Conservation (phyloP, 2,329 filamentous ascomycete genomes). For the Zymoseptoria tritici region DNA sequence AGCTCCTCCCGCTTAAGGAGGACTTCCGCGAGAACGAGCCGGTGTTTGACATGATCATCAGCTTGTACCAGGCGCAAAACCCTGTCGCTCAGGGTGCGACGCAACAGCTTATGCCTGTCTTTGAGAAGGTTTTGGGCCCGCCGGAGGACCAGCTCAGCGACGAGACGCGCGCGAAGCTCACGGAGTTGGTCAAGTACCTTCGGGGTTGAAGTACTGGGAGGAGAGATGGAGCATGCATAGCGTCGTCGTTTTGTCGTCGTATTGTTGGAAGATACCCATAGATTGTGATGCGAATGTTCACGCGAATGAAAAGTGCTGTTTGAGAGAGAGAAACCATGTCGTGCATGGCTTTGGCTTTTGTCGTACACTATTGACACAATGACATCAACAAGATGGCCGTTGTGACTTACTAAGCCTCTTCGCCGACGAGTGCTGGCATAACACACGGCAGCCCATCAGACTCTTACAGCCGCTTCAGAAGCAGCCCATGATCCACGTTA, state of each 20-base stretch:
- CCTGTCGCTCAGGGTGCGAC: conserved; percentile 63
- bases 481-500: too few species aligned
- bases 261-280: neutral
- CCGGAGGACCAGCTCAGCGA: conserved; percentile 70
- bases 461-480: too few species aligned
- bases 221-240: neutral
- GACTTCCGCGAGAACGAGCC: conserved; percentile 96
- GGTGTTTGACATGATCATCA: conserved; percentile 81
- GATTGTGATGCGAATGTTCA: neutral
- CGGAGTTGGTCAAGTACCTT: conserved; percentile 51
- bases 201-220: conserved; percentile 9
- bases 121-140: conserved; percentile 63
- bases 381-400: too few species aligned
- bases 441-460: too few species aligned
- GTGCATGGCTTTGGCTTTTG: neutral
- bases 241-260: neutral
- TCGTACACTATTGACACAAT: neutral
- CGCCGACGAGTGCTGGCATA: too few species aligned
- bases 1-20: conserved; percentile 77
- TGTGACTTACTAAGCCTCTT: too few species aligned
- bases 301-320: neutral
- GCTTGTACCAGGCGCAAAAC: conserved; percentile 69
- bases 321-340: neutral
- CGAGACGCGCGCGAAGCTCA: conserved; percentile 60
- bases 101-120: conserved; percentile 59